Base-by-base conservation (phyloP, 1,284 basidiomycete species). In the Cutaneotrichosporon daszewskae region DNA sequence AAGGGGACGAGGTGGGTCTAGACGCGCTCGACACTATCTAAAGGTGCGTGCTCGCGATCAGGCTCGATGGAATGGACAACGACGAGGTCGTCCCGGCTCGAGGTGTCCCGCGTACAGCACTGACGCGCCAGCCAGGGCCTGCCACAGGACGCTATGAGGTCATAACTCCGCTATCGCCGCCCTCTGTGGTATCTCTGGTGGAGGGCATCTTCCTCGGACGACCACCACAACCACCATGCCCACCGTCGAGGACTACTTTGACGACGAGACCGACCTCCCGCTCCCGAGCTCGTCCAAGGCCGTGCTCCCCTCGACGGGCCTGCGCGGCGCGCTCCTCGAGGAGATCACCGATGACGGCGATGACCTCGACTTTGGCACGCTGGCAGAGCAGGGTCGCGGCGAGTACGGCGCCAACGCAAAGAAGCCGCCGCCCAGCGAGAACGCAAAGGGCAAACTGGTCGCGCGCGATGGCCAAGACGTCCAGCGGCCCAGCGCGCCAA, bases 211-310 rank as follows among this genome's bases (percentile, higher is more conserved):
- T n/a, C n/a, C n/a, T n/a, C n/a, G n/a, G n/a, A n/a, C n/a, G n/a
- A n/a, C n/a, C n/a, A n/a, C n/a, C n/a, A n/a, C n/a, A n/a, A n/a
- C 28, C 53, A 62, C 23, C 28, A 71, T 69, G 65, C 67, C 69
- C 5, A 68, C 69, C 14, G 64, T 70, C 48, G 69, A 72, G 33
- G 57, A 72, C 45, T 64, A 67, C 49, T 91, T 89, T 64, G 86
- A 90, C 78, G 87, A 91, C 73, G 87, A 90, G 60, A 86, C 85
- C 14, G 87, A 91, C 65, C 77, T 90, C 31, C 68, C 69, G 7
- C 58, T 71, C 29, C 68, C 69, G 20, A 59, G 58, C 17, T 37
- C 47, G 8, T 32, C 83, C 82, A 49, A 50, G 18, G 76, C 76
- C n/a, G 73, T 79, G 0, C 72, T 90, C 1, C 80, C 82, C 10